Conservation (phyloP, 2,329 filamentous ascomycete species). For the Phialophora expanda region DNA sequence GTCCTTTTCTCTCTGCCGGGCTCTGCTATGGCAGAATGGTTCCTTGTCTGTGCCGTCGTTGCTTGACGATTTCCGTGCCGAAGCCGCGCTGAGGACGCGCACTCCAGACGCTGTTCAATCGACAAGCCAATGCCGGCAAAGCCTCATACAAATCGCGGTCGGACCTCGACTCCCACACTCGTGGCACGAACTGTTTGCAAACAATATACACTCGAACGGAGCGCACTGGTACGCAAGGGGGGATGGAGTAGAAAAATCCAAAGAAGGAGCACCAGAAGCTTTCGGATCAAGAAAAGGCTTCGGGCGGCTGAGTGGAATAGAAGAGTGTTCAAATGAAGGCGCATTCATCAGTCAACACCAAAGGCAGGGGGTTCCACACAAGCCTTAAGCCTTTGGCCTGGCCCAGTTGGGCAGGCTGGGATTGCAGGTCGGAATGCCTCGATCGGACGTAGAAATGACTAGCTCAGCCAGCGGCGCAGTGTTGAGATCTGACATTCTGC, state of each 20-base stretch:
- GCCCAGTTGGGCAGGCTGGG: slow-evolving; percentile 28
- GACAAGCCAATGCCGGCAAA: not conserved
- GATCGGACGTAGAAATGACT: slow-evolving; percentile 36
- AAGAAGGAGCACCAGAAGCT: slow-evolving; percentile 11
- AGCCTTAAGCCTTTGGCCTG: slow-evolving; percentile 28
- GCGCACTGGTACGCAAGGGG: not conserved
- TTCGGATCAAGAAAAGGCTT: slow-evolving; percentile 16
- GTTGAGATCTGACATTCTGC: slow-evolving; percentile 34
- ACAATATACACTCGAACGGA: not conserved
- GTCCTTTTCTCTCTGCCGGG: not conserved
- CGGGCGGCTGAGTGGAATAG: slow-evolving; percentile 15
- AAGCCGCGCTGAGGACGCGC: not conserved
- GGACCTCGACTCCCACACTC: not conserved
- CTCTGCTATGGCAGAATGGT: not conserved
- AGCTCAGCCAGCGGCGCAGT: slow-evolving; percentile 33
- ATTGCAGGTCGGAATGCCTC: slow-evolving; percentile 30
- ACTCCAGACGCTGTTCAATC: not conserved
- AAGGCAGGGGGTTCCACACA: slow-evolving; percentile 31
- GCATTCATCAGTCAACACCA: slow-evolving; percentile 26
- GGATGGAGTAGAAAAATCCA: not conserved
- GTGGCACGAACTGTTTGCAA: not conserved
- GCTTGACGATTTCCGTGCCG: not conserved
- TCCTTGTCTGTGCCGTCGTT: slow-evolving; percentile 2
- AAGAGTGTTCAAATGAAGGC: slow-evolving; percentile 27
- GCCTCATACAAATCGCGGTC: not conserved